Evolutionary conservation across 2,329 filamentous ascomycete genomes (phyloP).

Genomic region (Penicillium digitatum): DNA sequence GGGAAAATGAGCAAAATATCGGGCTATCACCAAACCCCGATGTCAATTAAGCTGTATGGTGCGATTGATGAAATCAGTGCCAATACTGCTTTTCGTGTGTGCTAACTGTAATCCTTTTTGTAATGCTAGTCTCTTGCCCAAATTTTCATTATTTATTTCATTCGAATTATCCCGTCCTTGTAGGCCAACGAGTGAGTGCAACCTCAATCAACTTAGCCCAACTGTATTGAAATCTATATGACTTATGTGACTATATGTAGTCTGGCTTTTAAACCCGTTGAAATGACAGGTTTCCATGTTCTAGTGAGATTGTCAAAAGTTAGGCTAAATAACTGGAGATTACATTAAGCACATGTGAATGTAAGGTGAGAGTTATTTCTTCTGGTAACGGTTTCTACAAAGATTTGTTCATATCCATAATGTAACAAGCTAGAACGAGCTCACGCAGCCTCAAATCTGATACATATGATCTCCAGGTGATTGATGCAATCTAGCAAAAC

Average conservation of each 20-base stretch:
- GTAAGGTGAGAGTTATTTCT: background rate
- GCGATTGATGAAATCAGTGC: background rate
- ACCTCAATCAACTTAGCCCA: background rate
- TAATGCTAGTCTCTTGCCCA: background rate
- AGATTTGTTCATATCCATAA: slow-evolving; percentile 23
- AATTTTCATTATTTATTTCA: background rate
- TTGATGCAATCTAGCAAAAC: slow-evolving; percentile 27
- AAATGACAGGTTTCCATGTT: background rate
- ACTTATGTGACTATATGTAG: background rate
- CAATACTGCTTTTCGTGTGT: background rate
- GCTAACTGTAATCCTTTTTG: background rate
- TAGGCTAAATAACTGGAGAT: background rate
- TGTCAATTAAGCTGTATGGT: background rate
- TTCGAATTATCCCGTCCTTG: background rate
- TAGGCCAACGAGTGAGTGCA: background rate
- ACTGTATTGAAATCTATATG: background rate
- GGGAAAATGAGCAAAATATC: slow-evolving; percentile 5
- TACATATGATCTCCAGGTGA: slow-evolving; percentile 25
- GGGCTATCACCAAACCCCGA: slow-evolving; percentile 18
- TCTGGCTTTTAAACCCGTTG: background rate
- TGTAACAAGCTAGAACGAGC: slow-evolving; percentile 5
- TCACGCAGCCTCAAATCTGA: slow-evolving; percentile 2
- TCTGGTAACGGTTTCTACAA: slow-evolving; percentile 18
- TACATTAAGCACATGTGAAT: background rate
- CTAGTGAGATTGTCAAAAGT: background rate